Percentiles rank a stretch among this genome's conserved stretches.
phyloP scores from a whole-genome alignment of 1,284 basidiomycete genomes.

The Rhizopogon parksii region DNA sequence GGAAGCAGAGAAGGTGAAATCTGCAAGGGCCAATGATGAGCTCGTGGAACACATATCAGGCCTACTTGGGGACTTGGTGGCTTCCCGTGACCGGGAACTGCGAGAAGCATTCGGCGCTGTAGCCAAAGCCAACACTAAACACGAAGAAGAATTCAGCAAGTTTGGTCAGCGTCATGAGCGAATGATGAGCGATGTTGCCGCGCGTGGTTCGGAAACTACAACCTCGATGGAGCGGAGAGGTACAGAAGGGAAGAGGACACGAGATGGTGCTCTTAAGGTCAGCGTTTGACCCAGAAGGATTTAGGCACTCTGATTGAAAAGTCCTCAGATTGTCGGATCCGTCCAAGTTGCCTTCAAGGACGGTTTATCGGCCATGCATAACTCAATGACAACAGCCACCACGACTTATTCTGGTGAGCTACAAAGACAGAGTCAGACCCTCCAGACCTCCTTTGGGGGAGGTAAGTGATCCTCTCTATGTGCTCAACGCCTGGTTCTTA shows the following conservation, averaged over 20 bases:
- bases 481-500: background rate
- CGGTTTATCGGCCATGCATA: constrained; percentile 41
- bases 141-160: constrained; percentile 43
- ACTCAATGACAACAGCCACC: constrained; percentile 40
- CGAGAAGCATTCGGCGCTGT: constrained; percentile 51
- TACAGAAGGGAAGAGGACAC: constrained; percentile 46
- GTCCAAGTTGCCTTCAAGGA: constrained; percentile 37
- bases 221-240: constrained; percentile 39
- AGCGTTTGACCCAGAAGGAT: background rate
- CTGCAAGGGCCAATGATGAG: constrained; percentile 63
- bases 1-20: constrained; percentile 58
- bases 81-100: constrained; percentile 64
- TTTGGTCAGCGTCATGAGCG: constrained; percentile 45
- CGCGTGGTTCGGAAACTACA: constrained; percentile 35
- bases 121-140: constrained; percentile 49
- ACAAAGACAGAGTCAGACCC: constrained; percentile 40
- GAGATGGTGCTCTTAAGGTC: constrained; percentile 60
- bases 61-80: constrained; percentile 64
- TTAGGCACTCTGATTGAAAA: constrained; percentile 12
- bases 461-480: constrained; percentile 31
- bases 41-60: constrained; percentile 66
- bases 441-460: constrained; percentile 38
- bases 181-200: constrained; percentile 36
- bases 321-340: constrained; percentile 36
- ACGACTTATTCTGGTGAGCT: constrained; percentile 48